phyloP scores from a whole-genome alignment of 306 rosid species.

The Psophocarpus tetragonolobus region DNA sequence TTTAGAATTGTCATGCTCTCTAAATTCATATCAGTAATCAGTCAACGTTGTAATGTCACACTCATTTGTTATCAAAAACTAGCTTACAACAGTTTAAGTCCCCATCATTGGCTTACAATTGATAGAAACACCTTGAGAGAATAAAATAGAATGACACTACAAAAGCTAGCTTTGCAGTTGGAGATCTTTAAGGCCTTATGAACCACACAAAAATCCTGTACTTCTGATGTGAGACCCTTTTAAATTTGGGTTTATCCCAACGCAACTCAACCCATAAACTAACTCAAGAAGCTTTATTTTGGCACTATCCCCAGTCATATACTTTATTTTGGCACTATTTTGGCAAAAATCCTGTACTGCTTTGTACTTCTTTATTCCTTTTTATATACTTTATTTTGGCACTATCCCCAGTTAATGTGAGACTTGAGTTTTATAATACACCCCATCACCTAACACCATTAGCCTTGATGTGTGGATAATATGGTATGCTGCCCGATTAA shows the following conservation, averaged over 20 bases:
- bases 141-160: neutral
- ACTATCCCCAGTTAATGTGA: neutral
- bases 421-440: neutral
- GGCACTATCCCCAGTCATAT: too few species aligned
- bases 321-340: neutral
- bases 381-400: too few species aligned
- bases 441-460: neutral
- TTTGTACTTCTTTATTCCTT: too few species aligned
- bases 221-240: neutral
- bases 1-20: conserved; percentile 19
- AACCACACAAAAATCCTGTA: neutral
- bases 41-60: neutral
- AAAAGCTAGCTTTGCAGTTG: neutral
- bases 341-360: too few species aligned
- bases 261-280: neutral
- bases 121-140: neutral
- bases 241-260: neutral
- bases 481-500: neutral
- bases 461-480: neutral
- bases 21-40: conserved; percentile 14
- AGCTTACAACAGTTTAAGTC: neutral
- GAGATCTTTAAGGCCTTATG: neutral
- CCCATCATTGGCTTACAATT: neutral
- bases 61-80: conserved; percentile 15
- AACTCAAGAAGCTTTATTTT: neutral